A percentile compares a stretch with the other conserved stretches of the same genome.
Conservation (phyloP, 1,284 basidiomycete species). For the Sporisorium sorghi region DNA sequence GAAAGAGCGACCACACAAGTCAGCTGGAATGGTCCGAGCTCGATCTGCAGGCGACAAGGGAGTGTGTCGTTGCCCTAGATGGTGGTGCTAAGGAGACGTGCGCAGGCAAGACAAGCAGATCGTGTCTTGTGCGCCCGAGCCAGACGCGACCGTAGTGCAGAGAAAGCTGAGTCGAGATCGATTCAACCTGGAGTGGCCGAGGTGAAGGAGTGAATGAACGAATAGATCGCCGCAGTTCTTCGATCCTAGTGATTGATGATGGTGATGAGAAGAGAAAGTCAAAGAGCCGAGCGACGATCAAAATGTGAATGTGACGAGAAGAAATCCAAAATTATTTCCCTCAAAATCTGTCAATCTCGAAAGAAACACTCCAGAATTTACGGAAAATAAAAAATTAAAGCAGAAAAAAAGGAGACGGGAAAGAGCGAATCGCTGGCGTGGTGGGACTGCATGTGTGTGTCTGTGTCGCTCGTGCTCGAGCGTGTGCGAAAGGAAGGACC, state of each 20-base stretch:
- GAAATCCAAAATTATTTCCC: neutral
- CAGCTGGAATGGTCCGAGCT: neutral
- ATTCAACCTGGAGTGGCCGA: neutral
- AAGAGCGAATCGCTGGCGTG: neutral
- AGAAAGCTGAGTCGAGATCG: conserved; percentile 5
- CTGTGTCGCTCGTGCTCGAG: neutral
- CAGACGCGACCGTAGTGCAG: neutral
- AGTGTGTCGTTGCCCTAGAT: neutral
- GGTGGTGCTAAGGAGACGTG: neutral
- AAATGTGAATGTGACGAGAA: conserved; percentile 4
- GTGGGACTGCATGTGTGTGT: neutral
- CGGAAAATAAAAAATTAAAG: neutral
- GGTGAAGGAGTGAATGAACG: neutral
- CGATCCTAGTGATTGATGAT: neutral
- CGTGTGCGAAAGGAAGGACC: neutral
- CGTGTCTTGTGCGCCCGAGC: neutral
- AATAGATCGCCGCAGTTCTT: too few relatives aligned
- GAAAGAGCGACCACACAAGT: too few relatives aligned
- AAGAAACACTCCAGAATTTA: conserved; percentile 3
- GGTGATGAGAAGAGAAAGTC: neutral
- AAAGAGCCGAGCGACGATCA: neutral
- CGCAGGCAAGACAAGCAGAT: neutral
- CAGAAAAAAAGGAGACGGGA: neutral
- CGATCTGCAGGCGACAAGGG: neutral
- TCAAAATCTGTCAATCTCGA: conserved; percentile 3